Evolutionary conservation across 768 basidiomycete species (phyloP).

Genomic region (Boletus subcaerulescens): DNA sequence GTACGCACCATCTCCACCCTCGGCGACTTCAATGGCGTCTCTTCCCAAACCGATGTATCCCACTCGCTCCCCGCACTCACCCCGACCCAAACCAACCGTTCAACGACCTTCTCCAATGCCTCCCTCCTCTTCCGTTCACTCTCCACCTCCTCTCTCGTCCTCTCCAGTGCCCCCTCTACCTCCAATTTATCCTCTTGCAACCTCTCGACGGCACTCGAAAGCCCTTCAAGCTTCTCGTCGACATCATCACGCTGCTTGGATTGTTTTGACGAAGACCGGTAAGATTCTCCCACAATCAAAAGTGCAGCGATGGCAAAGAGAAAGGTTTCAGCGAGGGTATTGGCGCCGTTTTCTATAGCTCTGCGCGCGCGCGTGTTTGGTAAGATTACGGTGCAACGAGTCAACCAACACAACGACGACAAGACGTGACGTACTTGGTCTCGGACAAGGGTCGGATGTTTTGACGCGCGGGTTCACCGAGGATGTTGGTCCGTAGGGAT

Average conservation of each 20-base stretch:
- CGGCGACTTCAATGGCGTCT: constrained; percentile 52
- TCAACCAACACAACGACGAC: not conserved
- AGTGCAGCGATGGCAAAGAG: constrained; percentile 73
- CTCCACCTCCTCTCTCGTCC: constrained; percentile 43
- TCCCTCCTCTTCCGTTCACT: constrained; percentile 44
- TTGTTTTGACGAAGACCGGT: constrained; percentile 66
- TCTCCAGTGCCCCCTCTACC: constrained; percentile 42
- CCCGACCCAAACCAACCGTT: constrained; percentile 68
- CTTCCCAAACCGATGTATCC: constrained; percentile 48
- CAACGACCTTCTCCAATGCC: constrained; percentile 62
- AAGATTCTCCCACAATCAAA: constrained; percentile 75
- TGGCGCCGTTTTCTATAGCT: constrained; percentile 85
- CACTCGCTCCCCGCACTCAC: constrained; percentile 55
- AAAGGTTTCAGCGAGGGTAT: constrained; percentile 81
- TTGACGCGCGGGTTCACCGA: constrained; percentile 68
- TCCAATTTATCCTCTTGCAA: constrained; percentile 41
- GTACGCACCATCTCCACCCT: constrained; percentile 33
- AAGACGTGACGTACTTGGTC: constrained; percentile 46
- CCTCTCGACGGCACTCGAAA: constrained; percentile 45
- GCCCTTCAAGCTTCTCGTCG: constrained; percentile 65
- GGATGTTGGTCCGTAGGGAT: constrained; percentile 67
- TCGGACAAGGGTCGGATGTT: constrained; percentile 77
- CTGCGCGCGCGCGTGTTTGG: constrained; percentile 31
- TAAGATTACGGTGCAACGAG: no score
- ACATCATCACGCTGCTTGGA: constrained; percentile 70